Percentiles rank a stretch among this genome's conserved stretches.
phyloP scores from a whole-genome alignment of 768 basidiomycete genomes.

The Paxillus rubicundulus region DNA sequence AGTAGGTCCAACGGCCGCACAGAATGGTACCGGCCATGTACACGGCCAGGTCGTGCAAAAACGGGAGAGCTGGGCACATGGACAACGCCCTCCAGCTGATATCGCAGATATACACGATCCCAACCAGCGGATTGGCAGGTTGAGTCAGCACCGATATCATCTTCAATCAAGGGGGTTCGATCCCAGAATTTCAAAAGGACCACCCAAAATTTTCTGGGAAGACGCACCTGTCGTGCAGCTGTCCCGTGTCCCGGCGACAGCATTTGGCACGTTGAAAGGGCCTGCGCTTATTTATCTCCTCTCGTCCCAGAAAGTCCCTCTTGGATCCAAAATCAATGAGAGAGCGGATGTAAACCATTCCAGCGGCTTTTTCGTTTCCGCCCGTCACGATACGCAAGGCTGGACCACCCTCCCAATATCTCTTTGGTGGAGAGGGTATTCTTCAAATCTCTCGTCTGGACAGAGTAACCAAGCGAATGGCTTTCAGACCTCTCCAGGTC shows the following conservation, averaged over 20 bases:
- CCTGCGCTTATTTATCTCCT: constrained; percentile 15
- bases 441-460: constrained; percentile 1
- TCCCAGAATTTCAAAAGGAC: constrained; percentile 22
- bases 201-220: constrained; percentile 13
- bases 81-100: not conserved
- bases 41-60: not conserved
- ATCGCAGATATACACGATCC: not conserved
- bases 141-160: constrained; percentile 6
- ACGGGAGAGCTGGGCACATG: not conserved
- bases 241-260: constrained; percentile 27
- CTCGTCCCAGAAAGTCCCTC: constrained; percentile 19
- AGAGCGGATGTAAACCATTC: constrained; percentile 31
- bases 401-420: constrained; percentile 6
- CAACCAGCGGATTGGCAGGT: not conserved
- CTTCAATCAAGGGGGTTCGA: constrained; percentile 6
- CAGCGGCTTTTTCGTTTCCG: constrained; percentile 30
- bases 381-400: constrained; percentile 8
- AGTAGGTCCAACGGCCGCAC: not conserved
- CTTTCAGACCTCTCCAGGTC: constrained; percentile 15
- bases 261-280: constrained; percentile 14
- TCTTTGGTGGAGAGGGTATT: constrained; percentile 10
- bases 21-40: not conserved
- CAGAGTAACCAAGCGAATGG: constrained; percentile 22
- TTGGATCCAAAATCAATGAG: constrained; percentile 21
- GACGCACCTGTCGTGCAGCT: constrained; percentile 16